Base-by-base conservation (phyloP, 768 basidiomycete species). In the Trametes villosa region DNA sequence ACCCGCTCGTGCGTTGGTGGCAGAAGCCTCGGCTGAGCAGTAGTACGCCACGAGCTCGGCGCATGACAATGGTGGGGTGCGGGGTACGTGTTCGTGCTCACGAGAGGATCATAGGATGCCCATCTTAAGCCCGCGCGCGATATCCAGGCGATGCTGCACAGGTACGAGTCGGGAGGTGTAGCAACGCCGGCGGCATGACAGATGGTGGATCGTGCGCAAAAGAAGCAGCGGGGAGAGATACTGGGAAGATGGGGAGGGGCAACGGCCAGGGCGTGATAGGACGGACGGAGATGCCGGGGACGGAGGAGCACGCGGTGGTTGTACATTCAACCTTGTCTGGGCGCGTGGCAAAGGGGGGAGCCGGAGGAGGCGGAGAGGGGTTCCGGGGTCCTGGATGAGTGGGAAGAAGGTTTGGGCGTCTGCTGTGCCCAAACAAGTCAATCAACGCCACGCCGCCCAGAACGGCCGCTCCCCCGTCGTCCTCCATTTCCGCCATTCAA, bases 381-480 rank as follows among this genome's bases (percentile, higher is more conserved):
- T 65, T 61, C 59, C 57, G 67, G 64, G 64, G 64, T 67, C 67
- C 64, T 59, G 70, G 67, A 65, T 65, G 65, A 66, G 67, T 66
- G 67, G 65, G 64, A 64, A 63, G 63, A 68, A 68, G 69, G 65
- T 67, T 67, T 63, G 57, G 69, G 70, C 60, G 60, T 57, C 60
- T 63, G 53, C 31, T 24, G 24, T 24, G 45, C 42, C 70, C 64
- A 53, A 63, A 71, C 63, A 54, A 63, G 71, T 65, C 59, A 69
- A 66, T 72, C 68, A 71, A 69, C 65, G 69, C 70, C 70, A 68
- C 67, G 67, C 62, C 65, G 68, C 63, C 62, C 46, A 66, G 62
- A 61, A 55, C 62, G 63, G 50, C 57, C 56, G 50, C 57, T 58
- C 42, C 48, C 52, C 57, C 57, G 44, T 54, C 55, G 45, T 60